Base-by-base conservation (phyloP, 306 rosid species). In the Sicyos baderoa region DNA sequence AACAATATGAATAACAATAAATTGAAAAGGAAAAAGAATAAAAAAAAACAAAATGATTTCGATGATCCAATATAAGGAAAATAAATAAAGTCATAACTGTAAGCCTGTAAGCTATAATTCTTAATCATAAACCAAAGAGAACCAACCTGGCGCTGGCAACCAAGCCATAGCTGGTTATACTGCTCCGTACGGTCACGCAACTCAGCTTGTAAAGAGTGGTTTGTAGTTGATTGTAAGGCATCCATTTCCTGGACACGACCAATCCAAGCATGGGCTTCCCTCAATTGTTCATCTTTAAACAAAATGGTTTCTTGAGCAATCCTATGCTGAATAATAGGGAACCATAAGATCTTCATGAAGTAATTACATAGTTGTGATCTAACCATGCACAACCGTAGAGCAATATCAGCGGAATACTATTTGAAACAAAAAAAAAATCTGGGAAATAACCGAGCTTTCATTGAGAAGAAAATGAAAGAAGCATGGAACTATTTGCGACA, bases 251-350 rank as follows among this genome's bases (percentile, higher is more conserved):
- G 96, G 53, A 90, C 95, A 54, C 95, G 97, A 52, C 82, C 57
- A 79, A 94, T 85, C 99, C 99, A 94, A 23, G 96, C 83, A 78
- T 94, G 96, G 78, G 97, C 97, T 68, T 94, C 99, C 74, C 90
- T 88, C 78, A 94, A 68, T 67, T 81, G 97, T 64, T 90, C 97
- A 79, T 94, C 99, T 84, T 88, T 94, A 75, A 77, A 90, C 72
- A 90, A 80, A 73, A 90, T 78, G 70, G 86, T 76, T 76, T 94
- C 99, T 77, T 94, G 97, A 75, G 91, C 91, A 76, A 71, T 87
- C 90, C 97, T 85, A 76, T 90, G 86, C 99, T 90, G 99, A 83
- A 89, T 73, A 70, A 70, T 47, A 44, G 40, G 29, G 45, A 40
- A 65, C 71, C 25, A 71, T 67, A 70, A 72, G 57, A 81, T 13